Evolutionary conservation across 768 basidiomycete genomes (phyloP), one percentile per base, ranked within the genome.

Genomic region (Boletus subparvulus): DNA sequence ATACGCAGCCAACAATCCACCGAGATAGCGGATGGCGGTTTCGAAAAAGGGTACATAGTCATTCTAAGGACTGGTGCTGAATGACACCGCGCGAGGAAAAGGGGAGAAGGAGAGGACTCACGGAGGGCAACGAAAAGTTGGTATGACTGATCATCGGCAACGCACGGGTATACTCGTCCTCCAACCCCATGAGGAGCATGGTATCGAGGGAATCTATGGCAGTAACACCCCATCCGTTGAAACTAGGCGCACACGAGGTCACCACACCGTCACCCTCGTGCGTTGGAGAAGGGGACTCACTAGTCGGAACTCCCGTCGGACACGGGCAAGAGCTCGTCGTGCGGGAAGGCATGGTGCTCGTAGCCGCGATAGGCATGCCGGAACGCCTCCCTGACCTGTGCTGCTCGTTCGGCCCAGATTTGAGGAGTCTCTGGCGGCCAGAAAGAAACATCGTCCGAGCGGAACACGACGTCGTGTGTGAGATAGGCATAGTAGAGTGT

Each of bases 11-110:
- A 95, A 79, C 7, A 95, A 71, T 4, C 94, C 94, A 3, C 94
- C 94, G 1, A 97, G 85, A 62, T 95, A 88, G 19, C 94, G 84
- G 59, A 96, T 96, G 28, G 87, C 83, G 0, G 92, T 94, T 75
- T 95, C 89, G 60, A 90, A 91, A 65, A 86, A 90, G 1, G 85
- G 85, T 1, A 69, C 71, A 16, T 14, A 68, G 74, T 48, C 61
- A 72, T 60, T 69, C 61, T 52, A 53, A 75, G 6, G 32, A 6
- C 3, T 1, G n/a, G 9, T 9, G 45, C 3, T 52, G 17, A 50
- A n/a, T 17, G 4, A 6, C 16, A 26, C 16, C 8, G 17, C 7
- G 13, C 1, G 9, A 28, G 16, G 26, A 26, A 13, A 26, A 13
- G 6, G 8, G 45, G 3, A 5, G 28, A 19, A 19, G n/a, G 16